Evolutionary conservation across 352 stramenopile genomes (phyloP), one percentile per base, ranked within the genome.

Genomic region (Nothophytophthora sp.): DNA sequence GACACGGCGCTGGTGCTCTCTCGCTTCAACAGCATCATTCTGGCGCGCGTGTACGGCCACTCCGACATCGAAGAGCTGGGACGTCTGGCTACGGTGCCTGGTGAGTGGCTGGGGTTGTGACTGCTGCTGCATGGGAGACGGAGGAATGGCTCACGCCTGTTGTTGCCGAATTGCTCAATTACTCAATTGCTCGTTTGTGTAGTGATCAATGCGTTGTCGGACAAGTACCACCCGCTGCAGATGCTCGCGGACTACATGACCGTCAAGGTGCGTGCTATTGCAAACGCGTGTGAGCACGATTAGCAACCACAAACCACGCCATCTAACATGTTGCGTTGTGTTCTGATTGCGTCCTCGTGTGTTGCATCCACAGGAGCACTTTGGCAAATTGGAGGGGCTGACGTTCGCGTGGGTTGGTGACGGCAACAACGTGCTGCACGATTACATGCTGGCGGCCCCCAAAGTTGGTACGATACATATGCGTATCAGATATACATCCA

Each of bases 181-280:
- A n/a, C n/a, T n/a, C n/a, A n/a, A n/a, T n/a, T n/a, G n/a, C n/a
- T n/a, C n/a, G n/a, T n/a, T n/a, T n/a, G n/a, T 44, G 28, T 35
- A 36, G 93, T 99, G 25, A 99, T 99, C 68, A 99, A 99, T 61
- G 97, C 96, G 18, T 80, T 99, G 7, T 98, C 86, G 54, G 96
- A 99, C 63, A 94, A 98, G 70, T 97, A 98, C 69, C 97, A 99
- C 69, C 97, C 97, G 18, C 77, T 99, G 24, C 97, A 99, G 69
- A 98, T 96, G 50, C 77, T 99, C 32, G 97, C 97, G 1, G 97
- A 99, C 76, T 89, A 98, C 36, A 95, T 99, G 90, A 99, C 96
- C 3, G 81, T 99, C 33, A 92, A 98, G 76, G 88, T 78, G 52
- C 16, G 47, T 46, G 8, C 27, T n/a, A n/a, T n/a, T n/a, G n/a